Conservation (phyloP, 169 alveolate species). For the Plasmodium falciparum region DNA sequence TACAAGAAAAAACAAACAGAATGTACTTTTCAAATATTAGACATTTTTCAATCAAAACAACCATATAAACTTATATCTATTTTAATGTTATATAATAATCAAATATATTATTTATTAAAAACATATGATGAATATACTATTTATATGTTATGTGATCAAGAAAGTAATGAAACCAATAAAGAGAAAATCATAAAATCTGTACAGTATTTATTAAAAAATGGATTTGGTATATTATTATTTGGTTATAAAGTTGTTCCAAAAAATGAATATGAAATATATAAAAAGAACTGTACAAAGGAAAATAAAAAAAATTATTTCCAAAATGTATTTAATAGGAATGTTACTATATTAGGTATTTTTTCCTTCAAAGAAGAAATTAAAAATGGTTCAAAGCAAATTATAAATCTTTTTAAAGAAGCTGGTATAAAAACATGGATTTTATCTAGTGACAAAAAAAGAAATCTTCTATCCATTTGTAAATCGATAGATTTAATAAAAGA, state of each 20-base stretch:
- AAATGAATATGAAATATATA: slow-evolving; percentile 31
- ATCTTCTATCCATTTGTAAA: slow-evolving; percentile 21
- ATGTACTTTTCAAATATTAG: slow-evolving; percentile 19
- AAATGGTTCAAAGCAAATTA: slow-evolving; percentile 5
- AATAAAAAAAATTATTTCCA: slow-evolving; percentile 15
- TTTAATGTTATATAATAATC: slow-evolving; percentile 14
- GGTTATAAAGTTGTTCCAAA: slow-evolving; percentile 27
- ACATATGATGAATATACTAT: slow-evolving; percentile 19
- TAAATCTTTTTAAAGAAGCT: slow-evolving; percentile 35
- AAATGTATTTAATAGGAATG: slow-evolving; percentile 9
- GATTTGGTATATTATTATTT: slow-evolving; percentile 31
- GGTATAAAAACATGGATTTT: slow-evolving; percentile 59
- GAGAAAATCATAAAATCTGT: background rate
- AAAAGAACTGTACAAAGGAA: background rate
- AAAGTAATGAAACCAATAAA: background rate
- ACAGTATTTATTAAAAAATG: background rate
- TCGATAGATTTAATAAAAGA: slow-evolving; percentile 7
- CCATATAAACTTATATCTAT: slow-evolving; percentile 10
- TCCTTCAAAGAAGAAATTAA: slow-evolving; percentile 27
- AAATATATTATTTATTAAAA: slow-evolving; percentile 20
- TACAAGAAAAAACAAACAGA: background rate
- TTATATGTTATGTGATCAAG: slow-evolving; percentile 2
- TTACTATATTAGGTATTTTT: slow-evolving; percentile 14
- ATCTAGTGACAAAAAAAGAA: slow-evolving; percentile 40
- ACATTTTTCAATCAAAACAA: background rate